Conservation (phyloP, 2,329 filamentous ascomycete species). For the Juglanconis juglandina region DNA sequence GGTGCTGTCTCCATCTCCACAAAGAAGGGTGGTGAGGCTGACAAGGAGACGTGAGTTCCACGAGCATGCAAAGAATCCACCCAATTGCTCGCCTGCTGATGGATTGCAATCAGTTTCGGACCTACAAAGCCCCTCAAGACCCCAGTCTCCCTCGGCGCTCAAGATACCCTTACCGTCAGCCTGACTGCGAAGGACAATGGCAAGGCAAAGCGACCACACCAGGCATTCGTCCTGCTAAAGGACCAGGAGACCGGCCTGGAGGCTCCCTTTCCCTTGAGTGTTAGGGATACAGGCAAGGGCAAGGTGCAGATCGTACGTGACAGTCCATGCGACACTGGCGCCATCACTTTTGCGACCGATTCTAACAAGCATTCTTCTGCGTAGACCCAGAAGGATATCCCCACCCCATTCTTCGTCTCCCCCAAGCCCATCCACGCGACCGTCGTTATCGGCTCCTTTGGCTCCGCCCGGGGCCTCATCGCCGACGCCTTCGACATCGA, state of each 20-base stretch:
- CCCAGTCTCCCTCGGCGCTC: slow-evolving; percentile 60
- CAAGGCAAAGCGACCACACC: slow-evolving; percentile 81
- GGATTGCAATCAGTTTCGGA: slow-evolving; percentile 48
- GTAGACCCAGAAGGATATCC: slow-evolving; percentile 85
- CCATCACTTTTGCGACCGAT: neutral
- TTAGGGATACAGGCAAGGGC: slow-evolving; percentile 87
- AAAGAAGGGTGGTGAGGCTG: slow-evolving; percentile 57
- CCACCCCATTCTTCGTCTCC: slow-evolving; percentile 71
- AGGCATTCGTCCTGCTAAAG: slow-evolving; percentile 82
- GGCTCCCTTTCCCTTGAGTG: slow-evolving; percentile 75
- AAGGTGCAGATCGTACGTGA: slow-evolving; percentile 75
- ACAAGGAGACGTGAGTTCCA: slow-evolving; percentile 63
- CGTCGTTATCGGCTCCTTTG: slow-evolving; percentile 83
- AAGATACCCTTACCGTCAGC: slow-evolving; percentile 76
- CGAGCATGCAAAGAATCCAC: slow-evolving; percentile 1
- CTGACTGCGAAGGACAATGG: slow-evolving; percentile 78
- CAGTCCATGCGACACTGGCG: neutral
- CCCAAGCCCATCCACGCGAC: slow-evolving; percentile 70
- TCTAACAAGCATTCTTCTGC: slow-evolving; percentile 25
- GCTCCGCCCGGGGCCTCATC: slow-evolving; percentile 64
- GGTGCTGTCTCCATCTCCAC: slow-evolving; percentile 62
- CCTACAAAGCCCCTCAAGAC: slow-evolving; percentile 58
- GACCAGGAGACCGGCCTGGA: slow-evolving; percentile 76
- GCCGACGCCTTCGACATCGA: slow-evolving; percentile 70
- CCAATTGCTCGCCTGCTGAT: slow-evolving; percentile 20